Base-by-base conservation (phyloP, 768 basidiomycete species). In the Mycena albidolilacea region DNA sequence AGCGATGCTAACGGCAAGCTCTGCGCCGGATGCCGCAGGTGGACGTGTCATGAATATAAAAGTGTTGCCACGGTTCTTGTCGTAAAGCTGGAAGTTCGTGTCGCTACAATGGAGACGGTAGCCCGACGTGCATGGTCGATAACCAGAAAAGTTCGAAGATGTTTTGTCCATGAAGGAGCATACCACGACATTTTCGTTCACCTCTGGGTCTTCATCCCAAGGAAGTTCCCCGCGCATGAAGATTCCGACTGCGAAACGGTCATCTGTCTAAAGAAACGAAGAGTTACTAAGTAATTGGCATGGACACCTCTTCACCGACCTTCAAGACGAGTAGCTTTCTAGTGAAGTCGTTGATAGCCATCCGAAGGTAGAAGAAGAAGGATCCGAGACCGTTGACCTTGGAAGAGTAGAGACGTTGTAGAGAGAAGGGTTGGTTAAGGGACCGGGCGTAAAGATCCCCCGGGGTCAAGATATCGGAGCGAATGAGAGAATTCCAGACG, bases 391-490 rank as follows among this genome's bases (percentile, higher is more conserved):
- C 87, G 64, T 89, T 87, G 23, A 80, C 78, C 15, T 79, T 83
- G 0, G 92, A 92, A 0, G 89, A 88, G 77, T 92, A 93, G 7
- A 92, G 79, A 9, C 89, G 85, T 68, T 92, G 91, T 54, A 92
- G 81, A 0, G 87, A 84, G 67, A 91, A 85, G 10, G 90, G 90
- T 2, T 84, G 86, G 48, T 85, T 80, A 11, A 93, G 82, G 7
- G 86, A 81, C 23, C 88, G 82, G 57, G 88, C 85, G 66, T 86
- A 86, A 14, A 93, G 78, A 75, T 92, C 90, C 82, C 82, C 77
- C 5, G 80, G 76, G 0, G 83, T 85, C 66, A 93, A 78, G 35
- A 92, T 90, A 69, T 91, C 90, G 0, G 92, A 93, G 2, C 86
- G 86, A 69, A 90, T 77, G 5, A 93, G 81, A 2, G 90, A 92